phyloP scores from a whole-genome alignment of 352 stramenopile species.

The Phytopythium vexans region DNA sequence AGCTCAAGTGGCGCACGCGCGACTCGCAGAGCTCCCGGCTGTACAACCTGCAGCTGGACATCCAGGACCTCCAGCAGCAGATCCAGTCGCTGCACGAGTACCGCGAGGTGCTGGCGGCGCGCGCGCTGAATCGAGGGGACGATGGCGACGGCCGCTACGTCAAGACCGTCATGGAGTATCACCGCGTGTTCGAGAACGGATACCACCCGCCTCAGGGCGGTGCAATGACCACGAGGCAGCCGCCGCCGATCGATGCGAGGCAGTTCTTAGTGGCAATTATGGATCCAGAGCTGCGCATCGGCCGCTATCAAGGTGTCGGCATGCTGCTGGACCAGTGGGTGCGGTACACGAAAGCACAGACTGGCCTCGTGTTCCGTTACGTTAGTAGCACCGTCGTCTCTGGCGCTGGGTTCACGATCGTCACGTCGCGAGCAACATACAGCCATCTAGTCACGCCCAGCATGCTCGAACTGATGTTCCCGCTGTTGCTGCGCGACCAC shows the following conservation, averaged over 20 bases:
- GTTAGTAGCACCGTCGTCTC: conserved; percentile 26
- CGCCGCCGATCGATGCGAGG: conserved; percentile 11
- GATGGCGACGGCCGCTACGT: conserved; percentile 41
- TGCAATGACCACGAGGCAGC: not conserved
- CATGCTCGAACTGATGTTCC: conserved; percentile 55
- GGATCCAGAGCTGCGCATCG: conserved; percentile 43
- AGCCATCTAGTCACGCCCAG: conserved; percentile 33
- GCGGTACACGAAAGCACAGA: conserved; percentile 40
- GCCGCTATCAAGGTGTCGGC: conserved; percentile 32
- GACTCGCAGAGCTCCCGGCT: conserved; percentile 51
- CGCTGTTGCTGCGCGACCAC: conserved; percentile 24
- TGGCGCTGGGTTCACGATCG: conserved; percentile 14
- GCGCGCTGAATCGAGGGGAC: conserved; percentile 36
- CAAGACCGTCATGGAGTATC: conserved; percentile 51
- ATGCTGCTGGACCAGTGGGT: conserved; percentile 51
- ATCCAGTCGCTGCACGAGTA: conserved; percentile 34
- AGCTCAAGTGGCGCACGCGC: conserved; percentile 53
- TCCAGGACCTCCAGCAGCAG: conserved; percentile 40
- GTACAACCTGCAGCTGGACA: conserved; percentile 59
- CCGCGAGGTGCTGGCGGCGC: conserved; percentile 21
- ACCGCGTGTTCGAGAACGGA: conserved; percentile 50
- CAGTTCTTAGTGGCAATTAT: conserved; percentile 46
- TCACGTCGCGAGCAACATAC: conserved; percentile 38
- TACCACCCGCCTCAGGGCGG: conserved; percentile 15
- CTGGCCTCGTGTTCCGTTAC: conserved; percentile 33